A percentile compares a stretch with the other conserved stretches of the same genome.
Conservation (phyloP, 345 rosid species). For the Salix viminalis region DNA sequence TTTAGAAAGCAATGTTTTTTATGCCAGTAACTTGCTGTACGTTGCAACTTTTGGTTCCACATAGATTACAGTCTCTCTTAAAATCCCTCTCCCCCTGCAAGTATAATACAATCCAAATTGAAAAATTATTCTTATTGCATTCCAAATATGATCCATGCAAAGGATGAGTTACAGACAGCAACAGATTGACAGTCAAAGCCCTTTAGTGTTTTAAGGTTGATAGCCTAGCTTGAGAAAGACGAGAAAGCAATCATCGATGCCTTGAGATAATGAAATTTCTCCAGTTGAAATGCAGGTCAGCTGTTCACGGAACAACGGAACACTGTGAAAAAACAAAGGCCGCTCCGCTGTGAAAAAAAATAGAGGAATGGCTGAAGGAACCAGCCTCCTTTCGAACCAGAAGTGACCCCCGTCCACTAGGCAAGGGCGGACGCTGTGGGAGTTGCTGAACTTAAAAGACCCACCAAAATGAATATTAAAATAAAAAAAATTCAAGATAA, state of each 20-base stretch:
- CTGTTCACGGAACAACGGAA: neutral
- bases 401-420: too few relatives aligned
- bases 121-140: too few relatives aligned
- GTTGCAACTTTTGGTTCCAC: neutral
- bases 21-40: neutral
- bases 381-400: too few relatives aligned
- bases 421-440: too few relatives aligned
- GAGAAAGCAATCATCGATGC: neutral
- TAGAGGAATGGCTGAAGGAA: too few relatives aligned
- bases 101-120: too few relatives aligned
- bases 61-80: neutral
- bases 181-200: neutral
- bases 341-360: too few relatives aligned
- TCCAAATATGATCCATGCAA: too few relatives aligned
- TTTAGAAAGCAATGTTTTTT: neutral
- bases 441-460: too few relatives aligned
- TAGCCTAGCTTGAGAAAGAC: neutral
- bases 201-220: neutral
- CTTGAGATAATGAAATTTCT: too few relatives aligned
- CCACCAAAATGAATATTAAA: too few relatives aligned
- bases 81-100: neutral
- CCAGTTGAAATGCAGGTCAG: neutral
- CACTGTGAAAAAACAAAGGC: neutral
- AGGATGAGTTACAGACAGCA: neutral
- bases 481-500: too few relatives aligned